Conservation (phyloP, 768 basidiomycete species). For the Pisolithus marmoratus region DNA sequence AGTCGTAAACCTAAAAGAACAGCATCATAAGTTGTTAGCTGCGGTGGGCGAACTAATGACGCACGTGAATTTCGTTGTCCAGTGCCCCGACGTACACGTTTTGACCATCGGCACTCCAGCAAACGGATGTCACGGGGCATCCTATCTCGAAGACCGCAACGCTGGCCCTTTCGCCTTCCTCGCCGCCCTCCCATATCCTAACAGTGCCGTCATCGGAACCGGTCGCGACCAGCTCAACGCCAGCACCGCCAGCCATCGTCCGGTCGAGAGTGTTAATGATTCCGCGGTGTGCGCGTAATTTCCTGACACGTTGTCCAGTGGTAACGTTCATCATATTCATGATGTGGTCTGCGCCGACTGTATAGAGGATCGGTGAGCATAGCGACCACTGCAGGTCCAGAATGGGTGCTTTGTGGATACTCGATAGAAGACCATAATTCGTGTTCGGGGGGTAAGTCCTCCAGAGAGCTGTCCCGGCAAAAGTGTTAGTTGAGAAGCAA, state of each 20-base stretch:
- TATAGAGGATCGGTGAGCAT: conserved; percentile 64
- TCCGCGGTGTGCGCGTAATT: conserved; percentile 84
- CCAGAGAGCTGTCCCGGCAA: conserved; percentile 63
- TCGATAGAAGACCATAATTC: conserved; percentile 84
- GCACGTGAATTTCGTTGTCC: conserved; percentile 94
- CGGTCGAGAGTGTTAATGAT: conserved; percentile 89
- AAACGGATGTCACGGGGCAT: conserved; percentile 87
- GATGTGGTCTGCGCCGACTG: conserved; percentile 87
- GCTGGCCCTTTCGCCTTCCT: conserved; percentile 64
- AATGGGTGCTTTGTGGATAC: conserved; percentile 84
- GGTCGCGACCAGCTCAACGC: conserved; percentile 78
- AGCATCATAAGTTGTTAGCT: conserved; percentile 1
- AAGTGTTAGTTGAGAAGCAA: conserved; percentile 2
- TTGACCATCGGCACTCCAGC: conserved; percentile 88
- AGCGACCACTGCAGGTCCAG: conserved; percentile 91
- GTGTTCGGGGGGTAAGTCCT: conserved; percentile 86
- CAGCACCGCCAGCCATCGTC: conserved; percentile 78
- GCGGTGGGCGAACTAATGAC: conserved; percentile 23
- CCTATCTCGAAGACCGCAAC: conserved; percentile 80
- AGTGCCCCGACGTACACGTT: conserved; percentile 87
- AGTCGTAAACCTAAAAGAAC: conserved; percentile 68
- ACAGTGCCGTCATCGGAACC: conserved; percentile 93
- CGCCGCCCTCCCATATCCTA: conserved; percentile 85
- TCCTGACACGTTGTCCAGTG: conserved; percentile 74
- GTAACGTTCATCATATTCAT: conserved; percentile 73